Base-by-base conservation (phyloP, 345 rosid species). In the Lagerstroemia speciosa region DNA sequence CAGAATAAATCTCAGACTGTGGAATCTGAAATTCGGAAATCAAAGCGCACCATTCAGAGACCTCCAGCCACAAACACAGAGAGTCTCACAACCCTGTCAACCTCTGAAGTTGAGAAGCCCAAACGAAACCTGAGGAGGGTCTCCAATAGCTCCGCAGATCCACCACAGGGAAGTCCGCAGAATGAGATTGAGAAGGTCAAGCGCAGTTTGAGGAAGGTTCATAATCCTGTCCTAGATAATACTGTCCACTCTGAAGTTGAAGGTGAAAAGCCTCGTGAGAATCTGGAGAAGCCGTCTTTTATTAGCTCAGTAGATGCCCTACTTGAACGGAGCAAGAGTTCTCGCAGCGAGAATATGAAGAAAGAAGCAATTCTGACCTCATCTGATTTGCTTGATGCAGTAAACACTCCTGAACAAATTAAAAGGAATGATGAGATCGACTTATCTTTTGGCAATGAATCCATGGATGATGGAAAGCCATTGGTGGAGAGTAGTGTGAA, bases 171-270 rank as follows among this genome's bases (percentile, higher is more conserved):
- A 77, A 85, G 85, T 80, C 91, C 92, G 67, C 93, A 87, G 72
- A 80, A 55, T 80, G 97, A 89, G 78, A 89, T 93, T 76, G 96
- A 93, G 80, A 93, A 93, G 78, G 93, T 90, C 62, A 93, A 93
- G 75, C 90, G 93, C 31, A 86, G 79, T 80, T 79, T 93, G 87
- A 87, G 98, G 81, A 93, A 85, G 78, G 93, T 93, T 67, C 92
- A 89, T 68, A 89, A 81, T 71, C 96, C 92, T 48, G 79, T 80
- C 16, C 64, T 84, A 55, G 96, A 85, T 67, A 85, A 73, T 76
- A 76, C 86, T 74, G 75, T 78, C 63, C 93, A 74, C 66, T 70
- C 91, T 65, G 88, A 81, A 72, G 61, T 72, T 74, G 92, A 80
- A 69, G 53, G 43, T 57, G 71, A 66, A 40, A 61, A 60, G 46